phyloP scores from a whole-genome alignment of 306 rosid genomes.

The Sicyos edulis region DNA sequence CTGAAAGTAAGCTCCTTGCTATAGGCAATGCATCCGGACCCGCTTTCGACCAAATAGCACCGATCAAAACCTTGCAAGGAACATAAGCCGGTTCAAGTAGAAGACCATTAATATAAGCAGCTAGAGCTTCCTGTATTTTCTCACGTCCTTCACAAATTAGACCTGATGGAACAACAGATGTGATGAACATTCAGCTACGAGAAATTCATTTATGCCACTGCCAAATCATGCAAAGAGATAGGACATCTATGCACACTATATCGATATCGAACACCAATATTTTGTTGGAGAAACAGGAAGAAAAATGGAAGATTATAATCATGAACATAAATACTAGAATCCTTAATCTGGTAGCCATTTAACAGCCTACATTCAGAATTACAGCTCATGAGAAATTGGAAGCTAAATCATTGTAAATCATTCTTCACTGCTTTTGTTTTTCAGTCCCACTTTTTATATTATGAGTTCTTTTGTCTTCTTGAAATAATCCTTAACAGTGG shows the following conservation, averaged over 20 bases:
- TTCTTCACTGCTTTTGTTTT: slow-evolving; percentile 5
- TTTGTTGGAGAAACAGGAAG: background rate
- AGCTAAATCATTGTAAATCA: slow-evolving; percentile 2
- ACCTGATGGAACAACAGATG: slow-evolving; percentile 41
- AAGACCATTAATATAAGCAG: slow-evolving; percentile 38
- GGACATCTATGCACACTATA: background rate
- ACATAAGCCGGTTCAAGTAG: slow-evolving; percentile 54
- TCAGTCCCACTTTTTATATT: background rate
- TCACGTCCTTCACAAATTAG: slow-evolving; percentile 56
- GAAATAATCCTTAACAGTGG: slow-evolving; percentile 5
- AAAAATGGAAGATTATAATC: no score
- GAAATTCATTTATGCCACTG: background rate
- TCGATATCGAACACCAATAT: background rate
- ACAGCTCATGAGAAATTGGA: background rate
- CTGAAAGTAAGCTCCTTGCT: slow-evolving; percentile 73
- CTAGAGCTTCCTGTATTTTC: slow-evolving; percentile 48
- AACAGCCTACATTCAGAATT: background rate
- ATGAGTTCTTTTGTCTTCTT: background rate
- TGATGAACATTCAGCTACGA: slow-evolving; percentile 16
- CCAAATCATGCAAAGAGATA: background rate
- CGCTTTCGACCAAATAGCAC: slow-evolving; percentile 45
- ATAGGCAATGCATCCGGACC: slow-evolving; percentile 47
- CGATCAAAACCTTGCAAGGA: slow-evolving; percentile 58
- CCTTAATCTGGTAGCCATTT: background rate
- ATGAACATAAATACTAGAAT: background rate